Evolutionary conservation across 768 basidiomycete genomes (phyloP).

Genomic region (Termitomyces sp.): DNA sequence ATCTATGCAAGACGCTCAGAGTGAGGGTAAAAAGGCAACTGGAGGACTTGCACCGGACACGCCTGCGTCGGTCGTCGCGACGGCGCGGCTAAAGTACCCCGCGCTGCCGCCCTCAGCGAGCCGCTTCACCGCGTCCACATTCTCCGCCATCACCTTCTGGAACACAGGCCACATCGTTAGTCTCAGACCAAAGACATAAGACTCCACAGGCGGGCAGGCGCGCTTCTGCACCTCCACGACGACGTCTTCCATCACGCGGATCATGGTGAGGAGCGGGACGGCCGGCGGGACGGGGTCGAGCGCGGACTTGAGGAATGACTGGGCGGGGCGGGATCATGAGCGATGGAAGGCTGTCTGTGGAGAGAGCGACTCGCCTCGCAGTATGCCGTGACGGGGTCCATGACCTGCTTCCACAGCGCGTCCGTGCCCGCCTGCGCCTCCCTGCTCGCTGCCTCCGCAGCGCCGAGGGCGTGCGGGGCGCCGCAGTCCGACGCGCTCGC

Average conservation of each 20-base stretch:
- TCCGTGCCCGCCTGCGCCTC: conserved; percentile 57
- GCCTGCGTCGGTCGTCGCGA: conserved; percentile 60
- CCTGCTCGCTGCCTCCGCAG: conserved; percentile 38
- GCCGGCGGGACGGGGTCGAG: conserved; percentile 73
- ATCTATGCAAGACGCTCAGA: conserved; percentile 33
- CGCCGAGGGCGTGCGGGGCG: conserved; percentile 28
- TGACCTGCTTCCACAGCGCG: conserved; percentile 84
- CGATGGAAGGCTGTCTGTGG: not conserved
- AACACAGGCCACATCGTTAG: conserved; percentile 93
- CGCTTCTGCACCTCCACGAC: conserved; percentile 72
- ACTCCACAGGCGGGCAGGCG: conserved; percentile 73
- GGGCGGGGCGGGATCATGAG: not conserved
- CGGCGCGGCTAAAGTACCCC: conserved; percentile 59
- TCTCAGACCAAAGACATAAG: conserved; percentile 74
- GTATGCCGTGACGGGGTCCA: conserved; percentile 89
- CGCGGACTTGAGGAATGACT: conserved; percentile 66
- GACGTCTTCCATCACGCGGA: conserved; percentile 82
- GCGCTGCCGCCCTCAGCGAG: conserved; percentile 66
- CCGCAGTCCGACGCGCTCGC: conserved; percentile 48
- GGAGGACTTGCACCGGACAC: conserved; percentile 50
- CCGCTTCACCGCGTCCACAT: conserved; percentile 78
- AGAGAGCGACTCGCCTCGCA: conserved; percentile 47
- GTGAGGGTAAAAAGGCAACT: not conserved
- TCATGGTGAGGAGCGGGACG: conserved; percentile 82
- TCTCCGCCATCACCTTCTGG: conserved; percentile 81